Evolutionary conservation across 1,284 basidiomycete genomes (phyloP), one percentile per base, ranked within the genome.

Genomic region (Takashimella tepidaria): DNA sequence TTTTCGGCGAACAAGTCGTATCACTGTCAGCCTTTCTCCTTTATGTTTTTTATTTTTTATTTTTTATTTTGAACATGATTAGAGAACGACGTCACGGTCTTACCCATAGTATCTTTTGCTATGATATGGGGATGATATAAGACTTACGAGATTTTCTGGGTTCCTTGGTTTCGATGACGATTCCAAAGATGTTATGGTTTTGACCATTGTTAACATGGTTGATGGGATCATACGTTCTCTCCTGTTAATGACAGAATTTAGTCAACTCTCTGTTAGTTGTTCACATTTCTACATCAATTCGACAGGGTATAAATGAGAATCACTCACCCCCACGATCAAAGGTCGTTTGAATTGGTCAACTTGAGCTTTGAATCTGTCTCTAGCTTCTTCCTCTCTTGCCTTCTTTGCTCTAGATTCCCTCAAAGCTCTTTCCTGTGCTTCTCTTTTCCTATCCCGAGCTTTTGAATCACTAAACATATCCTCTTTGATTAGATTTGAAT

Each of bases 271-370:
- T n/a, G n/a, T n/a, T n/a, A n/a, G n/a, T n/a, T n/a, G n/a, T n/a
- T n/a, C n/a, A n/a, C n/a, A n/a, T n/a, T n/a, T n/a, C n/a, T n/a
- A n/a, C n/a, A n/a, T n/a, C n/a, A n/a, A n/a, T n/a, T n/a, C n/a
- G n/a, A n/a, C n/a, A n/a, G n/a, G n/a, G n/a, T n/a, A n/a, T n/a
- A n/a, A n/a, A n/a, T n/a, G n/a, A n/a, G n/a, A n/a, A n/a, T n/a
- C n/a, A 52, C 58, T 50, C 50, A 56, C 54, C 12, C 21, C 27
- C n/a, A 49, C n/a, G 1, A 5, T 44, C 8, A 56, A 47, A 31
- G 43, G 37, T 21, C 19, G 26, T 23, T 54, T 44, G 4, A 59
- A 23, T 19, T 6, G n/a, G 4, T 45, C 23, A 3, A 43, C 23
- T 31, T 49, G 11, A 16, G 21, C 45, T 8, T 24, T 25, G 19